These are phyloP conservation scores for Ramaria sp. DNA, from an alignment of 768 basidiomycete species.

Conservation along the genomic window DNA sequence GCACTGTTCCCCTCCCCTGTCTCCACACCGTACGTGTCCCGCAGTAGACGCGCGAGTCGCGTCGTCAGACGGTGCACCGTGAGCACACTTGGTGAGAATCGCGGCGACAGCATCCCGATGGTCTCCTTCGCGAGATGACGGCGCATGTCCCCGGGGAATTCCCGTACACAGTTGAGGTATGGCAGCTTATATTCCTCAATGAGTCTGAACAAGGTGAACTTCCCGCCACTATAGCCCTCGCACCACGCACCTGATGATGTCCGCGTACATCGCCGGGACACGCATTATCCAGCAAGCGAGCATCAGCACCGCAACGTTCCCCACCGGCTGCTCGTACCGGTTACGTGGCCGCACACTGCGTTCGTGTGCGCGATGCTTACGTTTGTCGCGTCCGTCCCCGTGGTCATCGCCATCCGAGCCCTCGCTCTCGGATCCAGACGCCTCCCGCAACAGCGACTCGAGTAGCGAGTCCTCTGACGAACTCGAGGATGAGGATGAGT, in stretches of 20 bases:
- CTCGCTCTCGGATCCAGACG: slow-evolving; percentile 13
- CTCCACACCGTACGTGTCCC: slow-evolving; percentile 41
- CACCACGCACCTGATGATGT: slow-evolving; percentile 54
- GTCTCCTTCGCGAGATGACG: slow-evolving; percentile 66
- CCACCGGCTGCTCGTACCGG: slow-evolving; percentile 31
- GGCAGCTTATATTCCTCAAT: slow-evolving; percentile 71
- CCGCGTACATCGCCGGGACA: slow-evolving; percentile 63
- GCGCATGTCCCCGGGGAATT: slow-evolving; percentile 51
- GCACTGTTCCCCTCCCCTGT: slow-evolving; percentile 70
- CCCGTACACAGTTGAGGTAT: slow-evolving; percentile 61
- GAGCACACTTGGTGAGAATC: slow-evolving; percentile 52
- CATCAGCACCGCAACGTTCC: slow-evolving; percentile 60
- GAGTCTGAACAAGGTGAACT: slow-evolving; percentile 38
- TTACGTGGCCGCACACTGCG: slow-evolving; percentile 9
- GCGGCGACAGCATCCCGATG: slow-evolving; percentile 55
- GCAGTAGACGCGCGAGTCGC: slow-evolving; percentile 48
- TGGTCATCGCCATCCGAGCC: slow-evolving; percentile 14
- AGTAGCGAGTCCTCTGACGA: neutral
- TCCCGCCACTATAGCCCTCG: no score
- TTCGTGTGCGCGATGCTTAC: neutral
- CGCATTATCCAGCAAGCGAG: slow-evolving; percentile 74
- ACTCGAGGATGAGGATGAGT: no score
- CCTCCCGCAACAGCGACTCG: neutral
- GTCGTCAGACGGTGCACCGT: slow-evolving; percentile 51
- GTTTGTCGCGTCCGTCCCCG: neutral